Conservation (phyloP, 192 early-diverging fungal species). For the Geosiphon pyriformis region DNA sequence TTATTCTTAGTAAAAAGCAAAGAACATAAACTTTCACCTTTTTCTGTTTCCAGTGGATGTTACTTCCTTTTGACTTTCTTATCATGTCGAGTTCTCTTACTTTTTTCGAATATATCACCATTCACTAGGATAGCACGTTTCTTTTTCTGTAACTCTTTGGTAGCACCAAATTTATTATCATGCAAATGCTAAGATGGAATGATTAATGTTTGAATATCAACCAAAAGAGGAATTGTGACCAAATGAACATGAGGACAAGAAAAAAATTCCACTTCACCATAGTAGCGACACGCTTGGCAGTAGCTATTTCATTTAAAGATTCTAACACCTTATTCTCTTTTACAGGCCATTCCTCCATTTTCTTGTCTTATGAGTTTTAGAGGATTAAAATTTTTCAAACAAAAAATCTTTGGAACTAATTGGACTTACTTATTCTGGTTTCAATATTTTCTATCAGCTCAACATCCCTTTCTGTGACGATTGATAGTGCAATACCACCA, state of each 20-base stretch:
- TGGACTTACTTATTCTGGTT: slow-evolving; percentile 58
- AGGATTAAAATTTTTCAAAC: too few relatives aligned
- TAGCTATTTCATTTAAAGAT: slow-evolving; percentile 73
- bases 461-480: slow-evolving; percentile 84
- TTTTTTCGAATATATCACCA: slow-evolving; percentile 1
- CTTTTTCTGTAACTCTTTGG: slow-evolving; percentile 54
- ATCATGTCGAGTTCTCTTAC: neutral
- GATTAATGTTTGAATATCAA: neutral
- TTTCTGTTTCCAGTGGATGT: too few relatives aligned
- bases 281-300: slow-evolving; percentile 83
- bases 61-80: neutral
- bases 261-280: slow-evolving; percentile 53
- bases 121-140: slow-evolving; percentile 42
- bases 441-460: slow-evolving; percentile 89
- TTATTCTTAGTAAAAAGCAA: too few relatives aligned
- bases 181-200: slow-evolving; percentile 37
- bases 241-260: neutral
- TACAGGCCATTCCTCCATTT: slow-evolving; percentile 72
- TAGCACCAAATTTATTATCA: slow-evolving; percentile 45
- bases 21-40: too few relatives aligned
- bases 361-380: slow-evolving; percentile 64
- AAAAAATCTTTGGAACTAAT: too few relatives aligned
- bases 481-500: slow-evolving; percentile 82
- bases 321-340: slow-evolving; percentile 82
- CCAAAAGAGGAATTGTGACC: neutral